Base-by-base conservation (phyloP, 164 flowering plant genomes). In the Magnolia sinica region DNA sequence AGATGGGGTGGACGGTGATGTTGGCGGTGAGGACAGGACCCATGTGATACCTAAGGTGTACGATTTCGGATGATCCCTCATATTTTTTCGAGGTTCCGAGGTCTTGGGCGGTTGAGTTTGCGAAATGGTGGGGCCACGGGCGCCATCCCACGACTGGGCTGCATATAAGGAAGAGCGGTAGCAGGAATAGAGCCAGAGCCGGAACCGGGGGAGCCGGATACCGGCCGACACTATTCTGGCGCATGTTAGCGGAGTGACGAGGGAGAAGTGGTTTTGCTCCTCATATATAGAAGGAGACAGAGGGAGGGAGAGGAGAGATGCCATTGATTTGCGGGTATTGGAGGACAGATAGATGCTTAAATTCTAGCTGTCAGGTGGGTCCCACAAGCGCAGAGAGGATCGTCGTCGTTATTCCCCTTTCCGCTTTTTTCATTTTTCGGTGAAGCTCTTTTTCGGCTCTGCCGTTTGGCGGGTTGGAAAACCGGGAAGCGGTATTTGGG, bases 11-110 rank as follows among this genome's bases (percentile, higher is more conserved):
- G 74, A 91, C 85, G 80, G 91, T 90, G 73, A 91, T 89, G 74
- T 86, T 86, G 78, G 88, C 81, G 31, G 94, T 88, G n/a, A 91
- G 89, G 49, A 91, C 91, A 0, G 93, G 93, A 1, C 96, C 96
- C 93, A 90, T 91, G 86, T 91, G 94, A 91, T 90, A 91, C n/a
- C 69, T 74, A 10, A 90, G 80, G 78, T 86, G 87, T 20, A 91
- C 91, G 80, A 90, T 86, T 72, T 87, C 90, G 23, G 96, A 91
- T 0, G 93, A 89, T 71, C 93, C 93, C 72, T 90, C 92, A 80
- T 50, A 88, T 16, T 88, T 91, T 77, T 90, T 90, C n/a, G 88
- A 85, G 61, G 64, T 75, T 1, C 86, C 89, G 73, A 84, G 79
- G 63, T 23, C 29, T 50, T 29, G 78, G 50, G 9, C 24, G 78